Conservation (phyloP, 176 grass and related monocot species). For the Triticum dicoccoides region DNA sequence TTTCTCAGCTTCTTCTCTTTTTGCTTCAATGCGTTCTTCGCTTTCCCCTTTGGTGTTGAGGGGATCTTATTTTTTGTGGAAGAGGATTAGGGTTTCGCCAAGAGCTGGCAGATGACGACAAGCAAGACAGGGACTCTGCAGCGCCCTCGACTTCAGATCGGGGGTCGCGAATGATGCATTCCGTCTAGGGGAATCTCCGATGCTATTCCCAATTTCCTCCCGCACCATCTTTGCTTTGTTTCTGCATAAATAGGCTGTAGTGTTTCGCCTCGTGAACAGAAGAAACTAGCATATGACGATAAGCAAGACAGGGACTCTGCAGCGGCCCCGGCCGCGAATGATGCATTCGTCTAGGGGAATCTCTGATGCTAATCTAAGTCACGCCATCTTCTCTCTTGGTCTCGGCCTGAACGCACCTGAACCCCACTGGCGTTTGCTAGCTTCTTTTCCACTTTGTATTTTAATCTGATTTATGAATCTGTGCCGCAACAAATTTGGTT, state of each 20-base stretch:
- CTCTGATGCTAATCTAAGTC: conserved; percentile 25
- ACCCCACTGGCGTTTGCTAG: neutral
- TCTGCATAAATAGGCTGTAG: neutral
- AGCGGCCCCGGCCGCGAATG: conserved; percentile 14
- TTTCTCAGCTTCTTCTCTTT: neutral
- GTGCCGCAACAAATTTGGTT: no score
- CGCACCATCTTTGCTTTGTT: neutral
- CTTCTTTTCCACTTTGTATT: no score
- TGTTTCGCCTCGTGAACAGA: neutral
- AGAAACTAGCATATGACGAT: neutral
- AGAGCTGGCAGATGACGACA: neutral
- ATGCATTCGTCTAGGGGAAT: conserved; percentile 58
- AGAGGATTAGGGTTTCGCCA: no score
- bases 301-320: conserved; percentile 42
- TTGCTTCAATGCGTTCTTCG: no score
- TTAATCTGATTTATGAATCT: no score
- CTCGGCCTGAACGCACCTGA: neutral
- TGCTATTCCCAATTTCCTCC: neutral
- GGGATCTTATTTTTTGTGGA: neutral
- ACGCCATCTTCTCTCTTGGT: neutral
- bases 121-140: conserved; percentile 33
- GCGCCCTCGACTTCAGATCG: neutral
- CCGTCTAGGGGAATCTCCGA: conserved; percentile 38
- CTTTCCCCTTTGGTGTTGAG: no score
- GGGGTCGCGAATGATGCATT: neutral